phyloP scores from a whole-genome alignment of 2,329 filamentous ascomycete species.

The Bipolaris sorokiniana region DNA sequence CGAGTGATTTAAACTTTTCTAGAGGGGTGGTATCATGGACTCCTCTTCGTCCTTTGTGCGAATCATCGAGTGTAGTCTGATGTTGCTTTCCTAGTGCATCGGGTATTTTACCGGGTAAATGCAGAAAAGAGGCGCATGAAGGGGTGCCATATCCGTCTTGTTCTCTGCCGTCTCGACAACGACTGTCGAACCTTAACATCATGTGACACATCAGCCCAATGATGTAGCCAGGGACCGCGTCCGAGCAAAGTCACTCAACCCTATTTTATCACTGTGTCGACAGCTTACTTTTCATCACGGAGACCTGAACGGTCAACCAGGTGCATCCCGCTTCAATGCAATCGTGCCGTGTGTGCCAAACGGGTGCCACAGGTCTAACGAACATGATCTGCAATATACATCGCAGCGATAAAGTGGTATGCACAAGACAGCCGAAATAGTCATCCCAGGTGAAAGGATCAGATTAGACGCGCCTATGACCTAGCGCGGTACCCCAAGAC shows the following conservation, averaged over 20 bases:
- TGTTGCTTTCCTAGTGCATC: background rate
- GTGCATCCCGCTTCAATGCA: background rate
- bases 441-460: background rate
- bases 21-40: background rate
- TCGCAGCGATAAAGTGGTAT: background rate
- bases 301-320: background rate
- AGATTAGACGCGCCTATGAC: background rate
- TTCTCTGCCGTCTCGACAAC: background rate
- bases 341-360: background rate
- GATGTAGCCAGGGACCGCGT: background rate
- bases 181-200: background rate
- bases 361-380: background rate
- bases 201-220: background rate
- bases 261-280: background rate
- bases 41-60: background rate
- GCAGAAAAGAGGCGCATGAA: background rate
- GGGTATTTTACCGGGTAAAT: constrained; percentile 2
- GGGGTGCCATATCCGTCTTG: background rate
- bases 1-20: background rate
- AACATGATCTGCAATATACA: background rate
- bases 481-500: background rate
- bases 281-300: background rate
- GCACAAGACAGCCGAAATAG: background rate
- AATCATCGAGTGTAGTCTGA: background rate
- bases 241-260: background rate